phyloP scores from a whole-genome alignment of 768 basidiomycete genomes.

The Tylopilus subfusipes region DNA sequence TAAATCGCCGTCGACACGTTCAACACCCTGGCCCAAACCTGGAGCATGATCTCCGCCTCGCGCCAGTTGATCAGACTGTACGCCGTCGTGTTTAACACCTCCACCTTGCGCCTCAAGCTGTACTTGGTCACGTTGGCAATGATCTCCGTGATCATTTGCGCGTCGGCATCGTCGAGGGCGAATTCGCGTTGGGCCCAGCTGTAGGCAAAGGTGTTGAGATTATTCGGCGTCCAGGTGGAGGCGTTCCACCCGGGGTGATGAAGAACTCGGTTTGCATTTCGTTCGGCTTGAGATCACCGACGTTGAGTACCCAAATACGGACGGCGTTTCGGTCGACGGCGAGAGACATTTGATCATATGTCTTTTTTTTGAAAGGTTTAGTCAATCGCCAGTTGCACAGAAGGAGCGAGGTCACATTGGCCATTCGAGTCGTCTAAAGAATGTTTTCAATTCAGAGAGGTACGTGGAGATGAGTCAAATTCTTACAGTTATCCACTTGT shows the following conservation, averaged over 20 bases:
- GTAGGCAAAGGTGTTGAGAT: not conserved
- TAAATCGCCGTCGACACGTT: not conserved
- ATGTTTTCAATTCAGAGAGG: not conserved
- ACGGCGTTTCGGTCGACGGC: not conserved
- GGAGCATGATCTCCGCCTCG: not conserved
- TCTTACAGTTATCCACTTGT: not conserved
- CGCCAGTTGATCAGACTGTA: conserved; percentile 43
- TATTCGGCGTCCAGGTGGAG: not conserved
- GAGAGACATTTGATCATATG: conserved; percentile 30
- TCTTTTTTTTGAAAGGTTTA: not conserved
- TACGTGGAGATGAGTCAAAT: not conserved
- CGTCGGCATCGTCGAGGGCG: not conserved
- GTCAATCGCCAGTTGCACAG: not conserved
- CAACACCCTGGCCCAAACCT: not conserved
- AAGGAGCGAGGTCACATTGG: not conserved
- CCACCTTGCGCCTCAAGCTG: not conserved
- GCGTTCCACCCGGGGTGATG: not conserved
- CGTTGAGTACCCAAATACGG: not conserved
- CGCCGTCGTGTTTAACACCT: not conserved
- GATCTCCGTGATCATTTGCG: not conserved
- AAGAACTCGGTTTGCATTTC: not conserved
- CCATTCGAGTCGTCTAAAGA: not conserved
- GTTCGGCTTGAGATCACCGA: not conserved
- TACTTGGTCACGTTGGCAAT: not conserved
- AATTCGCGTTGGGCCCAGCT: not conserved